Conservation (phyloP, 208 protist species). For the Naegleria gruberi region DNA sequence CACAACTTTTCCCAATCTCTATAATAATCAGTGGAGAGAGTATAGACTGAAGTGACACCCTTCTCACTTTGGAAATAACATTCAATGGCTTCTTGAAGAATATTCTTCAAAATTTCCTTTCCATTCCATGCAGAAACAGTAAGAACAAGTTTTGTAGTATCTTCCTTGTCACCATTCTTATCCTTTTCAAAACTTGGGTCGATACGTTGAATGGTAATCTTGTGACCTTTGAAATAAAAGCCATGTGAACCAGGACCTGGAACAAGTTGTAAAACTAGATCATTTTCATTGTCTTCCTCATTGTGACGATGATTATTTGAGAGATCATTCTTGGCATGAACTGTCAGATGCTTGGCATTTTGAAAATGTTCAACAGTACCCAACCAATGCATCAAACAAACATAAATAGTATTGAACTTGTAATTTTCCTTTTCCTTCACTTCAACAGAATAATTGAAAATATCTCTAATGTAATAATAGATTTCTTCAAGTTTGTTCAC, state of each 20-base stretch:
- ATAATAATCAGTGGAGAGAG: neutral
- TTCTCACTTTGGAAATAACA: neutral
- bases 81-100: neutral
- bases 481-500: neutral
- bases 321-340: neutral
- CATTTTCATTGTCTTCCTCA: neutral
- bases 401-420: neutral
- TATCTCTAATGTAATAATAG: neutral
- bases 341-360: neutral
- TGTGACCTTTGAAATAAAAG: neutral
- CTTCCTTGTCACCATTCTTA: neutral
- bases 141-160: neutral
- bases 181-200: neutral
- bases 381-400: neutral
- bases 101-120: neutral
- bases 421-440: neutral
- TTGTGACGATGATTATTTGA: neutral
- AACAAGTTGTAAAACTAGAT: neutral
- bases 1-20: neutral
- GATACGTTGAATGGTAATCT: neutral
- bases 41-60: neutral
- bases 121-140: neutral
- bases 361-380: neutral
- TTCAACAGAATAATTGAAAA: neutral
- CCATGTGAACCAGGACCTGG: neutral